These are phyloP conservation scores for Rhodotorula paludigena DNA, from an alignment of 768 basidiomycete genomes.

Conservation along the genomic window DNA sequence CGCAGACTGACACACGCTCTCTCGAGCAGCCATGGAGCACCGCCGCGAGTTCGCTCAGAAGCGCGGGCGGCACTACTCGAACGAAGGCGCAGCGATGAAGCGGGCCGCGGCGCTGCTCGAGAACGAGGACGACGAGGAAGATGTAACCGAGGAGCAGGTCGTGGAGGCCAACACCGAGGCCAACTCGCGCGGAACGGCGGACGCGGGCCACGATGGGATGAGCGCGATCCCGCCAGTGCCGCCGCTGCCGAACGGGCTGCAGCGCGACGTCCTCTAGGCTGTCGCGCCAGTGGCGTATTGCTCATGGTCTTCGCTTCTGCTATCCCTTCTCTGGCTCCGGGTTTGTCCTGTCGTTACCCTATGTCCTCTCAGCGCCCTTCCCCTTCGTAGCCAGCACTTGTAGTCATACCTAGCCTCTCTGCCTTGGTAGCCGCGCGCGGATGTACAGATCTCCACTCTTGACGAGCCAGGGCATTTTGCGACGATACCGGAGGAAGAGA, in stretches of 20 bases:
- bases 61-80: constrained; percentile 32
- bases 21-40: constrained; percentile 29
- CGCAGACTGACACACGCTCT: background rate
- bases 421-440: too few relatives aligned
- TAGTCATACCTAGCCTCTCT: too few relatives aligned
- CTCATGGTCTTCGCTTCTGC: too few relatives aligned
- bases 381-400: too few relatives aligned
- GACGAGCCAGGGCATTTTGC: too few relatives aligned
- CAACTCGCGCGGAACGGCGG: background rate
- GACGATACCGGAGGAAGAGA: background rate
- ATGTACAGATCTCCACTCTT: too few relatives aligned
- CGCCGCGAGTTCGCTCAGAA: constrained; percentile 28
- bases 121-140: constrained; percentile 23
- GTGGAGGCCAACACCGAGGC: constrained; percentile 14
- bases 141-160: background rate
- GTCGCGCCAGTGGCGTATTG: too few relatives aligned
- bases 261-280: background rate
- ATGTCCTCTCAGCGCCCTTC: too few relatives aligned
- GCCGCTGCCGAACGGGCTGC: constrained; percentile 7
- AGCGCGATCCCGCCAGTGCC: constrained; percentile 19
- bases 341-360: too few relatives aligned
- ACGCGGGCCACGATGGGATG: background rate
- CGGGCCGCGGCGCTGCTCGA: constrained; percentile 26
- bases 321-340: too few relatives aligned
- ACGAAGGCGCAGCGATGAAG: constrained; percentile 30